Base-by-base conservation (phyloP, 2,329 filamentous ascomycete species). In the Epichloe coenophiala region DNA sequence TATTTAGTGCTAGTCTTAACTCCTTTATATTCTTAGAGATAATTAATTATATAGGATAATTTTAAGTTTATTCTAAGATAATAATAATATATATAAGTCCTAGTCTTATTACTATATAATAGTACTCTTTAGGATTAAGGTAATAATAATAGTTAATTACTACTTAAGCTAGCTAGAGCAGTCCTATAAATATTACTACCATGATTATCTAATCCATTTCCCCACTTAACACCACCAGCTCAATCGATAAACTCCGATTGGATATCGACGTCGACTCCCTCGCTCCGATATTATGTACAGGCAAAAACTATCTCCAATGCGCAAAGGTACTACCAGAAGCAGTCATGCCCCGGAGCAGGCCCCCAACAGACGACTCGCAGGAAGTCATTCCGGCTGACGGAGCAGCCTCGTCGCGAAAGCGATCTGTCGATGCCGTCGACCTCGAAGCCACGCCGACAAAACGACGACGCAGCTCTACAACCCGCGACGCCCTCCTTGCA, bases 401-500 rank as follows among this genome's bases (percentile, higher is more conserved):
- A 38, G 42, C 37, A 46, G 47, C 47, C 42, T 51, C 45, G 4
- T 39, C 45, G 19, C 55, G 55, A 33, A 62, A 63, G 44, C 54
- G 59, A 36, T 47, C 57, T 39, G 57, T 61, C n/a, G 61, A 63
- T 41, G 54, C 57, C 19, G 59, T 53, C 21, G 58, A 61, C 43
- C 53, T 59, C 21, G 59, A 64, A 47, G 53, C 60, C 17, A 64
- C 62, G 0, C 64, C 65, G 9, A 53, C 62, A 13, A 68, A 68
- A 52, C 62, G 66, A 46, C 59, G 57, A 40, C 60, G 65, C 48
- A 59, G 49, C 50, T 56, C 60, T 35, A 46, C 37, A 1, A 37
- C 45, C 23, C 13, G 13, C 31, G 51, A 53, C 31, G 51, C 40
- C 5, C 35, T 41, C n/a, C 51, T 55, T 9, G 3, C 19, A 5